phyloP scores from a whole-genome alignment of 2,329 filamentous ascomycete genomes.

The Aspergillus nomiae region DNA sequence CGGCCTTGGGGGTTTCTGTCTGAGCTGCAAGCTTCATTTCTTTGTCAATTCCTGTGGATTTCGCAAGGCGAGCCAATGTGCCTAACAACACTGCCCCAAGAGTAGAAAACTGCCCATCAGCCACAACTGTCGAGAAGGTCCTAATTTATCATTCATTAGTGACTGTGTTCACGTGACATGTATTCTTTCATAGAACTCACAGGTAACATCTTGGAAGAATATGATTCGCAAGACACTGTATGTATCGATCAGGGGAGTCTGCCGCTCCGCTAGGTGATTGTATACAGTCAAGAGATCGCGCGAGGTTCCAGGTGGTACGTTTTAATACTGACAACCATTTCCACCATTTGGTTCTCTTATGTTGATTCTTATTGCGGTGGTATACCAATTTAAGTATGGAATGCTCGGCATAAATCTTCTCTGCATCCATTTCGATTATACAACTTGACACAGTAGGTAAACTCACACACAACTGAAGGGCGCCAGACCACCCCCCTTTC shows the following conservation, averaged over 20 bases:
- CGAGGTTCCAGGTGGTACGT: slow-evolving; percentile 62
- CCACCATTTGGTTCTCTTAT: slow-evolving; percentile 81
- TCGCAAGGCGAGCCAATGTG: slow-evolving; percentile 61
- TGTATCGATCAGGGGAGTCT: slow-evolving; percentile 27
- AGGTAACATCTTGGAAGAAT: slow-evolving; percentile 46
- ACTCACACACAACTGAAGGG: background rate
- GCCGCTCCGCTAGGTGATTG: slow-evolving; percentile 1
- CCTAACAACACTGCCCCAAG: slow-evolving; percentile 71
- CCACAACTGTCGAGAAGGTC: slow-evolving; percentile 67
- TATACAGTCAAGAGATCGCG: slow-evolving; percentile 44
- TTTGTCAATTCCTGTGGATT: slow-evolving; percentile 41
- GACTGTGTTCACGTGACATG: background rate
- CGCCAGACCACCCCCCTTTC: background rate
- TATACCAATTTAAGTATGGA: slow-evolving; percentile 68
- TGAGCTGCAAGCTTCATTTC: slow-evolving; percentile 17
- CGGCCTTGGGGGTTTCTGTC: background rate
- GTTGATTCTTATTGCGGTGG: slow-evolving; percentile 90
- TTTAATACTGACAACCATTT: slow-evolving; percentile 70
- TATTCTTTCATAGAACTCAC: slow-evolving; percentile 30
- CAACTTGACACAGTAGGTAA: background rate
- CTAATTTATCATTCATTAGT: slow-evolving; percentile 24
- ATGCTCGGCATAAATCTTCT: slow-evolving; percentile 31
- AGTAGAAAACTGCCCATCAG: slow-evolving; percentile 71
- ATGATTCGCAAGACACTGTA: slow-evolving; percentile 32
- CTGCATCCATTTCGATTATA: slow-evolving; percentile 28